These are phyloP conservation scores for Leishmania lainsoni DNA, from an alignment of 208 protist species.

Conservation along the genomic window DNA sequence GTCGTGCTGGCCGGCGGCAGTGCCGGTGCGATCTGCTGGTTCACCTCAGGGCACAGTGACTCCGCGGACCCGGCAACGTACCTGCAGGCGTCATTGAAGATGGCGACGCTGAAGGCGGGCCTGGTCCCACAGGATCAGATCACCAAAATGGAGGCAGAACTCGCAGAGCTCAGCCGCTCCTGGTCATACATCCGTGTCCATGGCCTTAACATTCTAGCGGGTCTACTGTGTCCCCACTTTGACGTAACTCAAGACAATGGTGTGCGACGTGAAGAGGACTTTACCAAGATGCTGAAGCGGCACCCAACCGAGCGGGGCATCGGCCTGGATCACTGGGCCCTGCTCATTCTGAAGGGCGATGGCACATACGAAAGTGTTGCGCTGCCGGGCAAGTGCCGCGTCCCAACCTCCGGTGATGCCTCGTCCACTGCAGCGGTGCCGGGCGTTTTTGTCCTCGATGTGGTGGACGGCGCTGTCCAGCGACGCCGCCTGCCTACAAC, in stretches of 20 bases:
- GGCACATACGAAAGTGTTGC: constrained; percentile 71
- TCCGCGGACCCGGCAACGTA: constrained; percentile 85
- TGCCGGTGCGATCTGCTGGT: constrained; percentile 92
- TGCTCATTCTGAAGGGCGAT: constrained; percentile 71
- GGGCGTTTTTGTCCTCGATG: constrained; percentile 68
- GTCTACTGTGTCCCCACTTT: constrained; percentile 88
- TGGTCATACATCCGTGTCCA: constrained; percentile 91
- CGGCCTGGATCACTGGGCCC: constrained; percentile 86
- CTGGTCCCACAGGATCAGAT: constrained; percentile 14
- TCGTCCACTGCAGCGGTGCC: constrained; percentile 25
- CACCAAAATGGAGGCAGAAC: constrained; percentile 26
- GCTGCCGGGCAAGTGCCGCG: constrained; percentile 54
- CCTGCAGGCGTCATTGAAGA: constrained; percentile 48
- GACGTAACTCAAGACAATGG: constrained; percentile 75
- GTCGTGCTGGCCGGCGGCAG: constrained; percentile 83
- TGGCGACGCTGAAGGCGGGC: constrained; percentile 21
- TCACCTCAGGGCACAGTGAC: constrained; percentile 89
- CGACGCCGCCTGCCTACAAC: constrained; percentile 21
- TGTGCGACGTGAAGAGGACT: constrained; percentile 74
- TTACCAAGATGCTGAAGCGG: constrained; percentile 85
- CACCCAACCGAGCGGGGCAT: constrained; percentile 89
- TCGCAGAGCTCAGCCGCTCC: constrained; percentile 18
- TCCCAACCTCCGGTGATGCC: constrained; percentile 6
- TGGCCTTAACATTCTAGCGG: constrained; percentile 77
- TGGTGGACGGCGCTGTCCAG: constrained; percentile 50